Base-by-base conservation (phyloP, 768 basidiomycete species). In the Phaeolepiota aurea region DNA sequence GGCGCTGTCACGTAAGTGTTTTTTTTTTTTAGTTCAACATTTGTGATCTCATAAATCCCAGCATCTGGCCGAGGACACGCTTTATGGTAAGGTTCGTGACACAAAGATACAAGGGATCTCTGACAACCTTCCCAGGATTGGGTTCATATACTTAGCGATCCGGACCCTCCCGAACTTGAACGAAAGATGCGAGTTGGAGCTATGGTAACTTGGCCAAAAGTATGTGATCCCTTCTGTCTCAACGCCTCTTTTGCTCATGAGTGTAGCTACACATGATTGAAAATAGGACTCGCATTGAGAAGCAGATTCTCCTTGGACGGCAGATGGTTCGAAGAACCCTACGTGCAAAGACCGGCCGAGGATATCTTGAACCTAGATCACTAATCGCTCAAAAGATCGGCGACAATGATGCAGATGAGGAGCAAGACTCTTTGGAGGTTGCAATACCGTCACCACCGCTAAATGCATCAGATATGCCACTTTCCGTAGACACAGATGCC, bases 131-230 rank as follows among this genome's bases (percentile, higher is more conserved):
- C 28, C 14, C 15, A 88, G 83, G 87, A 93, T 52, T 94, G 87
- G 87, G 61, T 87, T 44, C 76, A 69, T 30, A 74, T 97, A 34
- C 61, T 97, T 32, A 87, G 79, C 20, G 92, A 96, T 57, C 92
- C 92, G 0, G 77, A 87, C 57, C 74, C 74, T 4, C 53, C 63
- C 5, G 89, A 97, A 57, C 68, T 99, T 40, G 79, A 76, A 44
- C 68, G 90, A 45, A 91, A 97, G 89, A 76, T 96, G 45, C 66
- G 68, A 41, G 86, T 90, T 0, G 96, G 96, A 9, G 72, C 96
- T 61, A 56, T 77, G 7, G 94, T 91, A 20, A 87, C 96, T n/a
- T 99, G 91, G 91, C 94, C 96, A 0, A 97, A 94, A 68, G 87
- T 94, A 25, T n/a, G 16, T 31, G 28, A 10, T 31, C 14, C 9